phyloP scores from a whole-genome alignment of 164 flowering plant species.

The Nymphaea colorata region DNA sequence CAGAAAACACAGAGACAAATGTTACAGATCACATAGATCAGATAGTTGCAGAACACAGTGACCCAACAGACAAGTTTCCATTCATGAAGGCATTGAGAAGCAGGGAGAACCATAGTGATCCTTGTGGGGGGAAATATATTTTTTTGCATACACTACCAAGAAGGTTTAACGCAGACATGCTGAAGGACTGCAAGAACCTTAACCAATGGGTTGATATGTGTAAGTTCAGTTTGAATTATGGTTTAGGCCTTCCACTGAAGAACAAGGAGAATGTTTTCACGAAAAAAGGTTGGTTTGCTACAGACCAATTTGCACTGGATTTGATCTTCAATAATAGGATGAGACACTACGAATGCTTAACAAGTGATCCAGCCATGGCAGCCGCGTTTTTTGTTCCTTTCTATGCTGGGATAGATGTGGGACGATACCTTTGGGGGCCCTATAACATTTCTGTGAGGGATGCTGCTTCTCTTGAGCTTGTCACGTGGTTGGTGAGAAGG shows the following conservation, averaged over 20 bases:
- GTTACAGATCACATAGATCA: not conserved
- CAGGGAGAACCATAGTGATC: slow-evolving; percentile 7
- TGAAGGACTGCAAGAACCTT: slow-evolving; percentile 35
- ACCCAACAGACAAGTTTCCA: not conserved
- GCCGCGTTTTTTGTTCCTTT: slow-evolving; percentile 61
- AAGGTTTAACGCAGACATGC: slow-evolving; percentile 41
- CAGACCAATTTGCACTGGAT: slow-evolving; percentile 60
- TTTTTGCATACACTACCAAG: slow-evolving; percentile 44
- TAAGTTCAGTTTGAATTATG: slow-evolving; percentile 27
- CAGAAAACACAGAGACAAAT: not conserved
- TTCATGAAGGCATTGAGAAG: not conserved
- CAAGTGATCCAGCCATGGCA: slow-evolving; percentile 44
- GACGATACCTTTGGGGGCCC: slow-evolving; percentile 37
- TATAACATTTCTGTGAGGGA: slow-evolving; percentile 18
- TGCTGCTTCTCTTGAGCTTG: slow-evolving; percentile 21
- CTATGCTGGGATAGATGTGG: slow-evolving; percentile 57
- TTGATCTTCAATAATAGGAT: slow-evolving; percentile 59
- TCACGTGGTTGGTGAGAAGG: slow-evolving; percentile 30
- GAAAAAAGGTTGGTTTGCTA: slow-evolving; percentile 48
- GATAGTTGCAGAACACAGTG: too few relatives aligned
- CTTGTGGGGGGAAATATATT: slow-evolving; percentile 47
- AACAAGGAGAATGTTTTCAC: slow-evolving; percentile 28
- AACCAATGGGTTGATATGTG: slow-evolving; percentile 58
- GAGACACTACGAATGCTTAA: slow-evolving; percentile 59
- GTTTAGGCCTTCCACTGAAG: slow-evolving; percentile 40